Percentiles rank a stretch among this genome's conserved stretches.
Evolutionary conservation across 495 filamentous ascomycete genomes (phyloP).

Genomic region (Aspergillus conjunctus): DNA sequence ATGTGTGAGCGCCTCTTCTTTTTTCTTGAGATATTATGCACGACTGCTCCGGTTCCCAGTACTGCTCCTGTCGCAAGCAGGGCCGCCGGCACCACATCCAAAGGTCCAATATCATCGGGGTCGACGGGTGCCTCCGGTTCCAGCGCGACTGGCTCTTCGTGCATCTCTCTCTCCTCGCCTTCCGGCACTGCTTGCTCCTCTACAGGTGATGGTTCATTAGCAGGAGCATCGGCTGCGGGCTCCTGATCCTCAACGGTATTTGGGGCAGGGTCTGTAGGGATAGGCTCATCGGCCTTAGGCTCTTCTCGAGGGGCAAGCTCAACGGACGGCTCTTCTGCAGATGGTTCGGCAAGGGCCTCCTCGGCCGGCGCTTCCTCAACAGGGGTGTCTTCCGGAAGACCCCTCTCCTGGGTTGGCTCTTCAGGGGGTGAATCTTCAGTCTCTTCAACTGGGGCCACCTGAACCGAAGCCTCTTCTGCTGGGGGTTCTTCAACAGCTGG

Average conservation of each 20-base stretch:
- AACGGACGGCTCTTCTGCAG: conserved; percentile 2
- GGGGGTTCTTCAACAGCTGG: conserved; percentile 11
- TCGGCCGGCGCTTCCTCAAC: conserved; percentile 3
- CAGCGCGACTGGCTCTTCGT: conserved; percentile 12
- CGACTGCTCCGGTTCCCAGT: conserved; percentile 14
- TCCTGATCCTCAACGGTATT: conserved; percentile 18
- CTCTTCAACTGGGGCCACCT: conserved; percentile 17
- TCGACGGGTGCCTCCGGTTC: conserved; percentile 5
- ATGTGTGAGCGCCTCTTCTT: conserved; percentile 35
- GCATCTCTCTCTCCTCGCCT: neutral
- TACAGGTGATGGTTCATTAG: conserved; percentile 5
- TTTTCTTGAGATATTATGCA: conserved; percentile 27
- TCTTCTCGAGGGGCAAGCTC: conserved; percentile 18
- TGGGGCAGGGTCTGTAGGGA: neutral
- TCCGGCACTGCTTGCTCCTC: too few species aligned
- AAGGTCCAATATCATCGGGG: conserved; percentile 3
- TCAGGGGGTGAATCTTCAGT: conserved; percentile 18
- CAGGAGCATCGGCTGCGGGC: conserved; percentile 3
- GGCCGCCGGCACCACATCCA: conserved; percentile 6
- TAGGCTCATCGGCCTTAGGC: conserved; percentile 17
- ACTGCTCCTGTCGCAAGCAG: conserved; percentile 16
- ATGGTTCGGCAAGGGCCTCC: conserved; percentile 11
- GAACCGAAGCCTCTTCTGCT: conserved; percentile 14
- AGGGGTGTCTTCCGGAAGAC: neutral
- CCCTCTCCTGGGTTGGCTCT: conserved; percentile 4